Conservation (phyloP, 495 filamentous ascomycete genomes). For the Penicillium desertorum region DNA sequence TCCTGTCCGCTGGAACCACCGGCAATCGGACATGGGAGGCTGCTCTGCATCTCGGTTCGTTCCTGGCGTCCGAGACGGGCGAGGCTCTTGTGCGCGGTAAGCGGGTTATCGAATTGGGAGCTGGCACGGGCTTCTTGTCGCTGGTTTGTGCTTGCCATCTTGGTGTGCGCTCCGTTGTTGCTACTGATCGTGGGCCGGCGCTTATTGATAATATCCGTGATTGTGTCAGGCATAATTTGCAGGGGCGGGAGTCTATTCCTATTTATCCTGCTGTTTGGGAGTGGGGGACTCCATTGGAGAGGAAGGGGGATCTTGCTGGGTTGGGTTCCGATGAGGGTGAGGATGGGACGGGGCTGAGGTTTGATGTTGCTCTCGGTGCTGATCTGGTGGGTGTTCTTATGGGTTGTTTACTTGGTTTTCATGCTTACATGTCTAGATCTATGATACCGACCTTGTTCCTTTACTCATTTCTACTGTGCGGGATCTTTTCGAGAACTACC, state of each 20-base stretch:
- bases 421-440: constrained; percentile 50
- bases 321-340: constrained; percentile 8
- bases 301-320: constrained; percentile 11
- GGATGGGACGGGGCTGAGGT: constrained; percentile 15
- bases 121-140: constrained; percentile 83
- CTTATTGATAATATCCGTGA: constrained; percentile 67
- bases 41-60: constrained; percentile 78
- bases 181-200: constrained; percentile 77
- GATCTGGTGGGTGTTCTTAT: constrained; percentile 42
- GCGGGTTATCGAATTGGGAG: constrained; percentile 79
- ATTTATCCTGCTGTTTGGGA: constrained; percentile 45
- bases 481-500: constrained; percentile 53
- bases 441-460: constrained; percentile 59
- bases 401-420: neutral
- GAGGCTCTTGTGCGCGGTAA: constrained; percentile 51
- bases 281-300: constrained; percentile 36
- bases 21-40: constrained; percentile 94
- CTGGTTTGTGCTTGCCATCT: constrained; percentile 78
- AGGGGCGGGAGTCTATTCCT: constrained; percentile 33
- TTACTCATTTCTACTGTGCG: constrained; percentile 56
- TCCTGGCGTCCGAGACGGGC: constrained; percentile 53
- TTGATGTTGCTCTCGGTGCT: constrained; percentile 52
- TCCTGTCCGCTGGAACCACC: constrained; percentile 76
- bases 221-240: constrained; percentile 66
- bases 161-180: constrained; percentile 58